Conservation (phyloP, 805 yeast genomes). For the Metschnikowia bowlesiae region DNA sequence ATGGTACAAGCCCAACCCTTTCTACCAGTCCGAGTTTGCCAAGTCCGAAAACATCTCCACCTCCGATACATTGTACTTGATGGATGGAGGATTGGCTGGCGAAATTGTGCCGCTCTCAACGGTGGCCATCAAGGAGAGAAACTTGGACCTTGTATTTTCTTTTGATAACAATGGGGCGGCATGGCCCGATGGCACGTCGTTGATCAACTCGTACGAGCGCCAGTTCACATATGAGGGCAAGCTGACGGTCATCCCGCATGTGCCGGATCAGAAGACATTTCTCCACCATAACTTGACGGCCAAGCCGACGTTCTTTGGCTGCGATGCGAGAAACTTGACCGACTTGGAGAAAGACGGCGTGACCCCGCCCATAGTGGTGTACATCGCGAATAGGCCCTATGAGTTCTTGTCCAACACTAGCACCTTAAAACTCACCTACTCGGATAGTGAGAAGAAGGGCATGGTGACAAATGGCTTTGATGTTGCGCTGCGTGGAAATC, state of each 20-base stretch:
- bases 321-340: conserved; percentile 63
- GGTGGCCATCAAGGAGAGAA: conserved; percentile 30
- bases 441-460: conserved; percentile 49
- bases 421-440: conserved; percentile 62
- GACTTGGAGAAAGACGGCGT: conserved; percentile 38
- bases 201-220: conserved; percentile 30
- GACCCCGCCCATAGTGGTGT: conserved; percentile 72
- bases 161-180: conserved; percentile 28
- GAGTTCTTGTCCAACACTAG: conserved; percentile 66
- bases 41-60: conserved; percentile 21
- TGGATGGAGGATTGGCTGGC: conserved; percentile 40
- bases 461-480: conserved; percentile 76
- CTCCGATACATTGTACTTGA: conserved; percentile 30
- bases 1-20: conserved; percentile 34
- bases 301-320: conserved; percentile 79
- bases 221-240: conserved; percentile 43
- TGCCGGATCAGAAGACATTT: conserved; percentile 67
- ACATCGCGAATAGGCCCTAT: conserved; percentile 69
- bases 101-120: conserved; percentile 34
- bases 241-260: conserved; percentile 70
- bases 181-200: conserved; percentile 35
- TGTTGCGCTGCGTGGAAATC: conserved; percentile 40
- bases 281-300: conserved; percentile 56
- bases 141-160: conserved; percentile 35
- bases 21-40: conserved; percentile 28